A percentile compares a stretch with the other conserved stretches of the same genome.
These are phyloP conservation scores for Penicillium sp. DNA, from an alignment of 2,329 filamentous ascomycete species.

Conservation along the genomic window DNA sequence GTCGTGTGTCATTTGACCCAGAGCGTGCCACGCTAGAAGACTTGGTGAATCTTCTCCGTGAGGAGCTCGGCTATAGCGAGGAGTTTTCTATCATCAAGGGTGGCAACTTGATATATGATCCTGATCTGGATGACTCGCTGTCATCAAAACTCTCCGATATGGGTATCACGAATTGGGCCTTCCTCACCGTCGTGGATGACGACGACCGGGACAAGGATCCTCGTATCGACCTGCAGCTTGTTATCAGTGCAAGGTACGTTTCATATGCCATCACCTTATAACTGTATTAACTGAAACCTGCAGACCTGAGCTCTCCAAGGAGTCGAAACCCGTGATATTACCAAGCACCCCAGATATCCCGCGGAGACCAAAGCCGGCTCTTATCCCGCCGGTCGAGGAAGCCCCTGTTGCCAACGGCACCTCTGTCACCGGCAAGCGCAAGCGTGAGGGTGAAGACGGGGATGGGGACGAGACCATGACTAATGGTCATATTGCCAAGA, in stretches of 20 bases:
- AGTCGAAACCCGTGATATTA: slow-evolving; percentile 42
- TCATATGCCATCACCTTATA: not conserved
- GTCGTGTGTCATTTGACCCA: slow-evolving; percentile 65
- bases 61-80: slow-evolving; percentile 71
- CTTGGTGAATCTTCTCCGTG: slow-evolving; percentile 70
- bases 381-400: slow-evolving; percentile 31
- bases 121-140: slow-evolving; percentile 84
- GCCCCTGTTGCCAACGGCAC: slow-evolving; percentile 21
- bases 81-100: slow-evolving; percentile 78
- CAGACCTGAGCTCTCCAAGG: slow-evolving; percentile 32
- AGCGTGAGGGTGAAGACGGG: slow-evolving; percentile 46
- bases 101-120: slow-evolving; percentile 78
- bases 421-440: slow-evolving; percentile 37
- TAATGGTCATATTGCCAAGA: slow-evolving; percentile 40
- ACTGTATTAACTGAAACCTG: slow-evolving; percentile 10
- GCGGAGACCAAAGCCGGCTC: slow-evolving; percentile 42
- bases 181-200: slow-evolving; percentile 80
- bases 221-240: slow-evolving; percentile 75
- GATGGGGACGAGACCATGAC: slow-evolving; percentile 24
- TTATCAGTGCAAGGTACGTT: slow-evolving; percentile 41
- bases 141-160: slow-evolving; percentile 75
- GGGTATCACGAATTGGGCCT: slow-evolving; percentile 69
- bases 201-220: slow-evolving; percentile 64
- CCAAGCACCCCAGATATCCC: slow-evolving; percentile 47
- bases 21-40: slow-evolving; percentile 72